phyloP scores from a whole-genome alignment of 495 filamentous ascomycete species.

The Penicillium parvum region DNA sequence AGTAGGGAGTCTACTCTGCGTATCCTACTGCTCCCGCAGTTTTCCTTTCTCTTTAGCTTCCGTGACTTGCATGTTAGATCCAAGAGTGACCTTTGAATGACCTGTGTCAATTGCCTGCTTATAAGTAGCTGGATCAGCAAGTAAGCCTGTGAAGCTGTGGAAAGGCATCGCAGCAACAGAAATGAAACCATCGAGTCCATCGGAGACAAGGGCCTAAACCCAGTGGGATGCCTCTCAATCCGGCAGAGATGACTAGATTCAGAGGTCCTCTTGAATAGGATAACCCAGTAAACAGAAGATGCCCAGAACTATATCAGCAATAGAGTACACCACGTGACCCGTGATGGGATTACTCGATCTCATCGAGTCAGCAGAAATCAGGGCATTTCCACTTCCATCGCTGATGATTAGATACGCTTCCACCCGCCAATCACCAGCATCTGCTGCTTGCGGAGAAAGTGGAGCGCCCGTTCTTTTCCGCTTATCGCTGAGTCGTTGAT shows the following conservation, averaged over 20 bases:
- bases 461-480: slow-evolving; percentile 15
- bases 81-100: neutral
- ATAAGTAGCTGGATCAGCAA: no score
- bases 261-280: no score
- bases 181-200: no score
- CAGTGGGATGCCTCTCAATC: no score
- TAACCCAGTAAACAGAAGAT: no score
- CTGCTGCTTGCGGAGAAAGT: slow-evolving; percentile 15
- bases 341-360: slow-evolving; percentile 35
- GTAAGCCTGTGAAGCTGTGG: no score
- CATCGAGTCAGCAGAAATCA: slow-evolving; percentile 37
- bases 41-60: neutral
- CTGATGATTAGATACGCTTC: slow-evolving; percentile 20
- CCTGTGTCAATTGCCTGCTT: neutral
- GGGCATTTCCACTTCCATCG: slow-evolving; percentile 8
- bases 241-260: no score
- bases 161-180: no score
- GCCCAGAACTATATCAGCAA: no score
- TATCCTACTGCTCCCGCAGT: neutral
- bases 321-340: slow-evolving; percentile 16
- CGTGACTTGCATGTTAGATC: neutral
- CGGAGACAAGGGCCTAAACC: no score
- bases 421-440: slow-evolving; percentile 6
- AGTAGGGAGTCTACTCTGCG: neutral
- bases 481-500: no score